phyloP scores from a whole-genome alignment of 495 filamentous ascomycete species.

The Aspergillus hancockii region DNA sequence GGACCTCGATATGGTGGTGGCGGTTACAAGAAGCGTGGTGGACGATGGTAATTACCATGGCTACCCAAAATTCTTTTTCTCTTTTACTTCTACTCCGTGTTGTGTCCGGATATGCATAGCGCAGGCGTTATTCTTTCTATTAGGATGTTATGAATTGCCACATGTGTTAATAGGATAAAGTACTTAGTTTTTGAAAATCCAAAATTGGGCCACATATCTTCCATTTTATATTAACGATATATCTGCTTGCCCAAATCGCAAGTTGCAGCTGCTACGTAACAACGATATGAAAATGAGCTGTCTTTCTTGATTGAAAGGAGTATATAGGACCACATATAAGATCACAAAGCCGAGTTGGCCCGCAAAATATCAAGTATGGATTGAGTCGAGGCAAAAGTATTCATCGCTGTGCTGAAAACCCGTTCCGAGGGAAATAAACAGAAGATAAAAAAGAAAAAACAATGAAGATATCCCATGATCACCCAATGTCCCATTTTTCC shows the following conservation, averaged over 20 bases:
- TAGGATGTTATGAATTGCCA: conserved; percentile 22
- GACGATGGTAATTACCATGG: conserved; percentile 35
- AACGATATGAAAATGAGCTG: not conserved
- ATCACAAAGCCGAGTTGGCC: not conserved
- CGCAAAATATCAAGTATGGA: not conserved
- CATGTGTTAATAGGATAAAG: conserved; percentile 19
- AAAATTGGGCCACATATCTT: not conserved
- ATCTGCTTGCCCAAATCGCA: not conserved
- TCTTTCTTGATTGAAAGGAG: not conserved
- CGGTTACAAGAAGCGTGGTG: conserved; percentile 44
- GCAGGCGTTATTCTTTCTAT: conserved; percentile 43
- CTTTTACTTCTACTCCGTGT: conserved; percentile 24
- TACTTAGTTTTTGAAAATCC: conserved; percentile 1
- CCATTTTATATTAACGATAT: not conserved
- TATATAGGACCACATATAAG: not conserved
- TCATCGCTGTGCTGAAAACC: not conserved
- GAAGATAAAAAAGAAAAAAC: conserved; percentile 1
- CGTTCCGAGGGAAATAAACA: conserved; percentile 7
- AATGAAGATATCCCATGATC: conserved; percentile 14
- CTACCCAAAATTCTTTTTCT: conserved; percentile 9
- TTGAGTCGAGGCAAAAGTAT: not conserved
- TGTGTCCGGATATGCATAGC: conserved; percentile 44
- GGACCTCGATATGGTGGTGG: conserved; percentile 42
- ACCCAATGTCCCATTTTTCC: conserved; percentile 16
- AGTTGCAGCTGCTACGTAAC: not conserved